A percentile compares a stretch with the other conserved stretches of the same genome.
phyloP scores from a whole-genome alignment of 2,329 filamentous ascomycete genomes.

The Beauveria sp. region DNA sequence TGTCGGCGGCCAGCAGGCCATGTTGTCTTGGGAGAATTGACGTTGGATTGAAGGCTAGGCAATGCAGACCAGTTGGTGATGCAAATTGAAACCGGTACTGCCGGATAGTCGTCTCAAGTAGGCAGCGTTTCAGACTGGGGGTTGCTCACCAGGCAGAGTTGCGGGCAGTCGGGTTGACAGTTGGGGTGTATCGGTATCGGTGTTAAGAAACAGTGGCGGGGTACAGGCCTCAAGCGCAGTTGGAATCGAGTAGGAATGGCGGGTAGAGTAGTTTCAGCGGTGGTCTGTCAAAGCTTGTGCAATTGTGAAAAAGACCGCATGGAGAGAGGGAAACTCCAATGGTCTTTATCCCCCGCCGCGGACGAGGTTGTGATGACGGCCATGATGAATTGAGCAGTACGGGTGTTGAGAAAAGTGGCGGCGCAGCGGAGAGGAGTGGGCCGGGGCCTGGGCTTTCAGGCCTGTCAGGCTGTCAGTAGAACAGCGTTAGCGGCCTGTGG shows the following conservation, averaged over 20 bases:
- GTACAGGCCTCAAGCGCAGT: background rate
- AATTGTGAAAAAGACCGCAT: background rate
- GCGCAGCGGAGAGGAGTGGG: background rate
- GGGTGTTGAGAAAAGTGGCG: background rate
- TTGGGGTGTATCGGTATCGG: slow-evolving; percentile 2
- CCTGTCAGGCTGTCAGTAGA: background rate
- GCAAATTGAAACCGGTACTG: slow-evolving; percentile 8
- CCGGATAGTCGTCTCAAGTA: slow-evolving; percentile 6
- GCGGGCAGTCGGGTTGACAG: background rate
- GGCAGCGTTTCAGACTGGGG: slow-evolving; percentile 6
- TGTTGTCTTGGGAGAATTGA: background rate
- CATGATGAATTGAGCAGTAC: background rate
- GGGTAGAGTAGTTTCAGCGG: too few relatives aligned
- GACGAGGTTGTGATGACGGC: slow-evolving; percentile 4
- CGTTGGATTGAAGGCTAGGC: background rate
- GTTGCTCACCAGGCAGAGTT: slow-evolving; percentile 1
- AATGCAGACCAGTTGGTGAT: background rate
- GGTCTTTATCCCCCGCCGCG: slow-evolving; percentile 1
- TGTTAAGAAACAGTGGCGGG: slow-evolving; percentile 2
- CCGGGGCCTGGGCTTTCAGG: background rate
- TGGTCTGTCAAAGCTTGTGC: background rate
- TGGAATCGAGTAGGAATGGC: background rate
- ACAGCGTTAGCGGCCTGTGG: background rate
- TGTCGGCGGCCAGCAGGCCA: background rate
- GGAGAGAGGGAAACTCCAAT: background rate